Conservation (phyloP, 2,329 filamentous ascomycete species). For the Dactylonectria macrodidyma region DNA sequence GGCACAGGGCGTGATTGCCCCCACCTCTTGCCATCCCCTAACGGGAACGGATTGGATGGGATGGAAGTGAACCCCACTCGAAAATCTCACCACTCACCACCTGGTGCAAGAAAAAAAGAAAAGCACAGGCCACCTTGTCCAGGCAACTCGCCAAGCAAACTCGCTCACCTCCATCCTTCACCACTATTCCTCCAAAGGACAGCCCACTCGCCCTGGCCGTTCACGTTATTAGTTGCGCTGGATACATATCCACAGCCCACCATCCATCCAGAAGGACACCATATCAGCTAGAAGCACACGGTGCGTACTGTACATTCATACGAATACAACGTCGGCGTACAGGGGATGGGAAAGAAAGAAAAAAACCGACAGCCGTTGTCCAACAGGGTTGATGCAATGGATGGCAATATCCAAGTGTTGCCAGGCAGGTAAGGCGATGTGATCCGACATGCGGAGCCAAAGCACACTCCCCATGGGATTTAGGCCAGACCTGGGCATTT, state of each 20-base stretch:
- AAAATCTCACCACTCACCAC: constrained; percentile 28
- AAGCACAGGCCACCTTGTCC: constrained; percentile 24
- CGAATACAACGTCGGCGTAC: too few relatives aligned
- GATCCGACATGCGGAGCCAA: neutral
- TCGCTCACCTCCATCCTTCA: constrained; percentile 15
- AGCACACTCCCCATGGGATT: too few relatives aligned
- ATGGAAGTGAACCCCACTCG: constrained; percentile 21
- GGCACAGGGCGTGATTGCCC: constrained; percentile 21
- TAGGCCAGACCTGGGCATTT: neutral
- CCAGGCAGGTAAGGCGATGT: neutral
- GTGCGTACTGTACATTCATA: neutral
- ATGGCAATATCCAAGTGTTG: too few relatives aligned
- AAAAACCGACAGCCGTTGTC: too few relatives aligned
- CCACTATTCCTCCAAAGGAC: constrained; percentile 30
- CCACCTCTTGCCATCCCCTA: constrained; percentile 15
- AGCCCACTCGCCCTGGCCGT: constrained; percentile 25
- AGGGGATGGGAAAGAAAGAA: too few relatives aligned
- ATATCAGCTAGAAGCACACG: neutral
- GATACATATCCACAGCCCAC: constrained; percentile 2
- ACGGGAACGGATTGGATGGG: constrained; percentile 18
- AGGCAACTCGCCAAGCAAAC: constrained; percentile 13
- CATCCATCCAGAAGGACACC: neutral
- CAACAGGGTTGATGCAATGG: neutral
- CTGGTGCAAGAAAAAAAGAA: constrained; percentile 9
- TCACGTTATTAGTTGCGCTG: constrained; percentile 26